Base-by-base conservation (phyloP, 805 yeast genomes). In the Myxozyma lipomycoides region DNA sequence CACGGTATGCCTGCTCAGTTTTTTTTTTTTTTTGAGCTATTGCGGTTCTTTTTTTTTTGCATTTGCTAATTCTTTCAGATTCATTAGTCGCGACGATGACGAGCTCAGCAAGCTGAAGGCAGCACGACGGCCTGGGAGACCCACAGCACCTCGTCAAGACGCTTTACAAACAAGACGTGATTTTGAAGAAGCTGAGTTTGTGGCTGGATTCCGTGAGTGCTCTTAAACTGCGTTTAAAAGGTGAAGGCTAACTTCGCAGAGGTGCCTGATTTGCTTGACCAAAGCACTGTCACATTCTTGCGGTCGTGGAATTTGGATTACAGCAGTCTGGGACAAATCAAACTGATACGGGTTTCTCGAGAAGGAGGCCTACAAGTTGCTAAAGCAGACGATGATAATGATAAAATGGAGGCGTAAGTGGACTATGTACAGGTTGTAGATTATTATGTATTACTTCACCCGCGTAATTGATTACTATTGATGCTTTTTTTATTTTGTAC, bases 101-200 rank as follows among this genome's bases (percentile, higher is more conserved):
- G 97, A 90, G 64, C 65, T 91, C 45, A 77, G 77, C n/a, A 72
- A 72, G 45, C 71, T 86, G 49, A 78, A 76, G 54, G 68, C 65
- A 3, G 78, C 75, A 48, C 79, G 95, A 72, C 78, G 95, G 64
- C 81, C 89, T n/a, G 95, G 95, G 17, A 78, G 98, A 70, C 96
- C 98, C 7, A 76, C 86, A 17, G 69, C 85, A 4, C 78, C 77
- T 53, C 80, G 81, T 63, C 95, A 87, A 62, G 82, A 80, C 58
- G 62, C 78, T 21, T 67, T 89, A 50, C 84, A 85, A 60, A 78
- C 76, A 57, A 78, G 78, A 62, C 73, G 74, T 41, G 80, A 83
- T 46, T 70, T 75, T 43, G 97, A 90, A 49, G 45, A 62, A 35
- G 77, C 78, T 37, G 79, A 84, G 49, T 88, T 77, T 61, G 72